Conservation (phyloP, 441 rosid genomes). For the Omphalea diandra region DNA sequence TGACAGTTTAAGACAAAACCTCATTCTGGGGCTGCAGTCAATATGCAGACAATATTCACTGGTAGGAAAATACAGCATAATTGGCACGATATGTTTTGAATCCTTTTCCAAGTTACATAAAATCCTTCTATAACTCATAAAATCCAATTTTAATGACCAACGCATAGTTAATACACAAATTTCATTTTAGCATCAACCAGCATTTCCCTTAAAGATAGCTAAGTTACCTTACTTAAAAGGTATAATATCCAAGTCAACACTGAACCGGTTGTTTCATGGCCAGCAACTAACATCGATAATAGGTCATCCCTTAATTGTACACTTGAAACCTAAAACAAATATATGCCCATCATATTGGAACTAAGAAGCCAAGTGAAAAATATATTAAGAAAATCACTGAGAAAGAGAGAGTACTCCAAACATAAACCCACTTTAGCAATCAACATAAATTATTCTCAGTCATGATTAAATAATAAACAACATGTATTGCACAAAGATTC, state of each 20-base stretch:
- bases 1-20: background rate
- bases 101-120: background rate
- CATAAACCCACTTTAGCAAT: background rate
- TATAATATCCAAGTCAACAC: slow-evolving; percentile 92
- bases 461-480: background rate
- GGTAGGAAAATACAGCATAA: background rate
- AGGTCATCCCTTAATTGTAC: slow-evolving; percentile 84
- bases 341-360: slow-evolving; percentile 19
- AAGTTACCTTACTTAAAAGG: slow-evolving; percentile 86
- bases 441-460: background rate
- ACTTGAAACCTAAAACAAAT: slow-evolving; percentile 67
- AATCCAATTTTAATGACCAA: background rate
- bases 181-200: background rate
- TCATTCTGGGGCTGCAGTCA: background rate
- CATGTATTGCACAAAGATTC: background rate
- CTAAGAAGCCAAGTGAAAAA: background rate
- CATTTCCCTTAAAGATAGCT: background rate
- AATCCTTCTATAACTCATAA: background rate
- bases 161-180: background rate
- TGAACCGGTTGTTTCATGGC: slow-evolving; percentile 95
- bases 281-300: slow-evolving; percentile 93
- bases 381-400: background rate
- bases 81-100: background rate
- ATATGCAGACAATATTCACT: no score
- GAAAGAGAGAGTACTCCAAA: background rate